Conservation (phyloP, 805 yeast genomes). For the Lipomyces yamanashiensis region DNA sequence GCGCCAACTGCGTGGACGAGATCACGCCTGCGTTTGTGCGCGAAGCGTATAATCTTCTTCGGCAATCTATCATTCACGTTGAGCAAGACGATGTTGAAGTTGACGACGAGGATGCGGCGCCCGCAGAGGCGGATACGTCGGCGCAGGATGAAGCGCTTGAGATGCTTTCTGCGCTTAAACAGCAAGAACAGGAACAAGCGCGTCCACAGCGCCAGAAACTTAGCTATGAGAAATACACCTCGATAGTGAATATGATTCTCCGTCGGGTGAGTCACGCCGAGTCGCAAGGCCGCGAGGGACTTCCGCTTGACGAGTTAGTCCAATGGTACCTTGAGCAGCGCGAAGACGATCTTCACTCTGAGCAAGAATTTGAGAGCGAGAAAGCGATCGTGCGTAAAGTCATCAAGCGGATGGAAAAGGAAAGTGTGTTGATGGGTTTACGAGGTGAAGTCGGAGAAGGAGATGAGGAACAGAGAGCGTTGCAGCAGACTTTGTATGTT, state of each 20-base stretch:
- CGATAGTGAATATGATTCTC: conserved; percentile 80
- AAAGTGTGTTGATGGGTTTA: conserved; percentile 76
- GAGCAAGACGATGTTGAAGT: conserved; percentile 91
- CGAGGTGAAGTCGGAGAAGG: conserved; percentile 51
- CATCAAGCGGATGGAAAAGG: conserved; percentile 79
- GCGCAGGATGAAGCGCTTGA: conserved; percentile 9
- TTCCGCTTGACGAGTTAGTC: conserved; percentile 69
- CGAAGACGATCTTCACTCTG: conserved; percentile 72
- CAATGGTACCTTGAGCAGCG: conserved; percentile 79
- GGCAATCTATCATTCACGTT: conserved; percentile 90
- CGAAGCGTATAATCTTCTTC: conserved; percentile 87
- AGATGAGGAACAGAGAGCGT: conserved; percentile 41
- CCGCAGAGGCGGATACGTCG: conserved; percentile 22
- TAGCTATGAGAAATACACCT: conserved; percentile 83
- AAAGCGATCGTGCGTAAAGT: conserved; percentile 76
- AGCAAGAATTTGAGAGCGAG: conserved; percentile 72
- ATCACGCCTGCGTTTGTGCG: conserved; percentile 84
- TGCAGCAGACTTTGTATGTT: conserved; percentile 49
- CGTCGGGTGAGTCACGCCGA: conserved; percentile 64
- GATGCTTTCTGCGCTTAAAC: conserved; percentile 26
- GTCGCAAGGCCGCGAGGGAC: conserved; percentile 57
- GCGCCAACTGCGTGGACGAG: conserved; percentile 92
- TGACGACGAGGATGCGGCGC: conserved; percentile 60
- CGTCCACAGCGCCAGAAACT: conserved; percentile 51
- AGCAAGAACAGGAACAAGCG: conserved; percentile 32